A percentile compares a stretch with the other conserved stretches of the same genome.
phyloP scores from a whole-genome alignment of 352 stramenopile genomes.

The Globisporangium okanoganense region DNA sequence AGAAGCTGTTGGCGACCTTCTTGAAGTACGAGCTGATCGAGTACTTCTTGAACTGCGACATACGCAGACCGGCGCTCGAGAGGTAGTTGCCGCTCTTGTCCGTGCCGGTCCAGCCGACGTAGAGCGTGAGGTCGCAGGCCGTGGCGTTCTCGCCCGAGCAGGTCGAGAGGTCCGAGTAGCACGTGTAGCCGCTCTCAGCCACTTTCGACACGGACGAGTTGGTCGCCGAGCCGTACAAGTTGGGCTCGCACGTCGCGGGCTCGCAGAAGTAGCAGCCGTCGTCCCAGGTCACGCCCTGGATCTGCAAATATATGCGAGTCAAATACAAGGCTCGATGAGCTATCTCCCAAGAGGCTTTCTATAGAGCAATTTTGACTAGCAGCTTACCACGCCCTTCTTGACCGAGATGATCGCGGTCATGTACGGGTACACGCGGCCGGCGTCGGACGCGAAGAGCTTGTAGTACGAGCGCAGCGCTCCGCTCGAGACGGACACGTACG shows the following conservation, averaged over 20 bases:
- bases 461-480: slow-evolving; percentile 60
- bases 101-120: slow-evolving; percentile 77
- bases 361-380: too few relatives aligned
- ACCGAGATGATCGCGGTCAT: slow-evolving; percentile 79
- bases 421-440: slow-evolving; percentile 54
- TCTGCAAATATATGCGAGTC: slow-evolving; percentile 12
- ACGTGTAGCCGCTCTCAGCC: slow-evolving; percentile 54
- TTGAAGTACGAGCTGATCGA: slow-evolving; percentile 78
- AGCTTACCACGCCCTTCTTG: slow-evolving; percentile 55
- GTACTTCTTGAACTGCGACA: slow-evolving; percentile 84
- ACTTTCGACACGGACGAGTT: slow-evolving; percentile 48
- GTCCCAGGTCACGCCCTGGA: slow-evolving; percentile 80
- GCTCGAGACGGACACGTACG: slow-evolving; percentile 71
- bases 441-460: slow-evolving; percentile 61
- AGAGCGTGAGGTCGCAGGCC: slow-evolving; percentile 66
- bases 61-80: slow-evolving; percentile 66
- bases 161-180: slow-evolving; percentile 36
- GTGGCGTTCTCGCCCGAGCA: slow-evolving; percentile 41
- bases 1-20: slow-evolving; percentile 54
- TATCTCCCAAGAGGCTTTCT: too few relatives aligned
- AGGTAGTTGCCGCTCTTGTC: slow-evolving; percentile 78
- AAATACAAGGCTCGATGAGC: too few relatives aligned
- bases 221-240: slow-evolving; percentile 51
- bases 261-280: slow-evolving; percentile 79
- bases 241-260: slow-evolving; percentile 52